Evolutionary conservation across 2,329 filamentous ascomycete genomes (phyloP).

Genomic region (Pseudopyricularia cyperi): DNA sequence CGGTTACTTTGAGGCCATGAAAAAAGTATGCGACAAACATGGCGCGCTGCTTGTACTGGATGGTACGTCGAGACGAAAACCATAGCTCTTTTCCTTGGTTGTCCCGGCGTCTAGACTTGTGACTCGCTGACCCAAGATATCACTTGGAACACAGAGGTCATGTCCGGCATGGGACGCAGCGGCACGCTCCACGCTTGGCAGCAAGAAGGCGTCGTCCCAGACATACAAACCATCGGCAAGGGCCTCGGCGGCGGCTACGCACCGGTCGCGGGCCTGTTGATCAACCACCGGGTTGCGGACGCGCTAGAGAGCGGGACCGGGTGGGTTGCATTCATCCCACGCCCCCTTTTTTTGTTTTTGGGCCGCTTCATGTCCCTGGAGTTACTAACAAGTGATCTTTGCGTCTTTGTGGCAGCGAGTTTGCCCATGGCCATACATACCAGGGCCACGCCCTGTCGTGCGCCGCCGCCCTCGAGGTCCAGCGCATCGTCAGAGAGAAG

Average conservation of each 20-base stretch:
- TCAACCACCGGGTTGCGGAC: slow-evolving; percentile 33
- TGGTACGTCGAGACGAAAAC: background rate
- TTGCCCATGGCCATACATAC: slow-evolving; percentile 49
- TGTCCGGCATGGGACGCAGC: slow-evolving; percentile 53
- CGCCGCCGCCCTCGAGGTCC: slow-evolving; percentile 26
- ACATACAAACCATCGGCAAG: slow-evolving; percentile 52
- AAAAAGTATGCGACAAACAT: slow-evolving; percentile 38
- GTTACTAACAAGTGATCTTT: background rate
- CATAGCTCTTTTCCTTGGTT: background rate
- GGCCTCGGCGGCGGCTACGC: slow-evolving; percentile 48
- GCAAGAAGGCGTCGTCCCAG: slow-evolving; percentile 42
- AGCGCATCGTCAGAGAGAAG: slow-evolving; percentile 20
- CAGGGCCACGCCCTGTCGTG: slow-evolving; percentile 25
- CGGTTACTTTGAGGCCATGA: slow-evolving; percentile 42
- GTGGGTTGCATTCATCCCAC: slow-evolving; percentile 6
- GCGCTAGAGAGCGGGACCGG: slow-evolving; percentile 25
- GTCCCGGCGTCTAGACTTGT: too few relatives aligned
- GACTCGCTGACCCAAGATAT: background rate
- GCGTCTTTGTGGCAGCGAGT: slow-evolving; percentile 20
- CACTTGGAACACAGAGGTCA: slow-evolving; percentile 29
- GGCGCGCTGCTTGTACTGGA: slow-evolving; percentile 43
- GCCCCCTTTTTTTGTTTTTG: background rate
- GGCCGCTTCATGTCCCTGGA: background rate
- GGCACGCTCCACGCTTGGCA: slow-evolving; percentile 53
- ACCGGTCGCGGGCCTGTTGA: slow-evolving; percentile 45